Evolutionary conservation across 306 rosid species (phyloP), one percentile per base, ranked within the genome.

Genomic region (Parietaria judaica): DNA sequence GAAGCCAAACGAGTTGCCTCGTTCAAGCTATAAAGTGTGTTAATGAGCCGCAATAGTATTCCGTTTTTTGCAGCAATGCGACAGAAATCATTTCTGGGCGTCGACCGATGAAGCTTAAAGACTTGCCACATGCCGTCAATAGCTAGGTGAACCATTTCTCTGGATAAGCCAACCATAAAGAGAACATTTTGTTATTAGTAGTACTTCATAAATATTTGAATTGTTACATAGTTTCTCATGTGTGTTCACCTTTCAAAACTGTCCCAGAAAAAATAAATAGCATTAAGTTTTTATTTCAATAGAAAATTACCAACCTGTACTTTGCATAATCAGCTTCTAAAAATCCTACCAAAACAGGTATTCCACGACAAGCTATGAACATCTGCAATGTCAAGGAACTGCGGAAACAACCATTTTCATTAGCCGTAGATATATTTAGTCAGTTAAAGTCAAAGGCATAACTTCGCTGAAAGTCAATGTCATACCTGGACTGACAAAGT

Each of bases 101-200:
- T 94, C 67, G 97, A 86, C 53, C 88, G 88, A 81, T 94, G 97
- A 76, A 94, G 99, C 88, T 88, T 88, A 76, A 94, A 94, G 68
- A 94, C 89, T 71, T 94, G 99, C 99, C 99, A 94, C 94, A 94
- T 94, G 80, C 99, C 96, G 39, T 94, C 99, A 84, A 94, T 94
- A 71, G 99, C 97, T 69, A 94, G 87, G 79, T 94, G 99, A 74
- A 88, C 97, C 99, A 94, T 94, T 72, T 88, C 99, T 90, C 99
- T 94, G 81, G 54, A 70, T 61, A 71, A 63, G 78, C 45, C 59
- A 64, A 72, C 15, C 44, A 63, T 50, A 4, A 17, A 52, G 56
- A 6, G 31, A 14, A 5, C 8, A 11, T 13, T n/a, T 8, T 50
- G 6, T 23, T 23, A 23, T 23, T 23, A 23, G 31, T 23, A 23